phyloP scores from a whole-genome alignment of 257 asterid genomes.

The Nicotiana undulata region DNA sequence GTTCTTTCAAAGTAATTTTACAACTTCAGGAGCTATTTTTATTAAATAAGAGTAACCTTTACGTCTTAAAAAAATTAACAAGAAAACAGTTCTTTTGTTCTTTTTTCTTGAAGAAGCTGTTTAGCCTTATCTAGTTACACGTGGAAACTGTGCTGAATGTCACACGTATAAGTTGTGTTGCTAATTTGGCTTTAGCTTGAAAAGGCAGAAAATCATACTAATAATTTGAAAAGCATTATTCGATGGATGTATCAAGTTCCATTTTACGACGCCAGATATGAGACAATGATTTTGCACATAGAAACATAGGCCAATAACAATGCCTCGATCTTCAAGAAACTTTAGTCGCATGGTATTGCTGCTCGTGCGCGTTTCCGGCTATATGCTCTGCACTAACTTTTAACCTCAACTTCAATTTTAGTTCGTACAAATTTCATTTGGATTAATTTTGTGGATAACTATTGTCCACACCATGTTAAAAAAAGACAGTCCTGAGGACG shows the following conservation, averaged over 20 bases:
- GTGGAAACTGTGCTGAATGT: background rate
- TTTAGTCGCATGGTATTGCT: background rate
- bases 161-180: background rate
- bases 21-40: no score
- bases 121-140: background rate
- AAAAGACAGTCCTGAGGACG: no score
- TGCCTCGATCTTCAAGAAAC: background rate
- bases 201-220: no score
- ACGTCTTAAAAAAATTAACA: no score
- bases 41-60: no score
- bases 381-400: background rate
- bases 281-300: background rate
- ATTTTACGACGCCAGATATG: background rate
- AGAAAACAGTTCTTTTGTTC: no score
- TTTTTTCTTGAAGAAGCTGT: background rate
- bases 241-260: background rate
- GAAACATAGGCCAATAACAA: background rate
- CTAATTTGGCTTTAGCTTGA: no score
- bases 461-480: no score
- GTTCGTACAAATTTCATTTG: no score
- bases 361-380: background rate
- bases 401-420: background rate
- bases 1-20: no score
- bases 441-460: no score
- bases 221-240: no score